Evolutionary conservation across 352 stramenopile species (phyloP).

Genomic region (Elongisporangium anandrum): DNA sequence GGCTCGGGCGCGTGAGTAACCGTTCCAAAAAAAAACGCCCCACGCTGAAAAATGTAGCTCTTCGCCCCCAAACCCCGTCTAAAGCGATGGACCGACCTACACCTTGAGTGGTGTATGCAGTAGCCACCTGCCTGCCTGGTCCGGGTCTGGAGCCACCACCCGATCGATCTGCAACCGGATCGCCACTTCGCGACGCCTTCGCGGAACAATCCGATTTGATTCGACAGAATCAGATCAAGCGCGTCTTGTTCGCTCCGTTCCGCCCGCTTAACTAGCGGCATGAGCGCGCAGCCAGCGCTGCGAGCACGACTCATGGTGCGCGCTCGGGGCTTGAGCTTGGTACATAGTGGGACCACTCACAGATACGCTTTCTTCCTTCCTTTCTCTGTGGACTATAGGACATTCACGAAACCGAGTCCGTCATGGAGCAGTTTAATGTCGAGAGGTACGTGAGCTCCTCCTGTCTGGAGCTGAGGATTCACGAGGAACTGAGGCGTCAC

Average conservation of each 20-base stretch:
- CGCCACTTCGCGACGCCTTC: neutral
- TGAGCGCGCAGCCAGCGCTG: neutral
- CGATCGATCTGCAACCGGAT: neutral
- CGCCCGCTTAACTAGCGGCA: neutral
- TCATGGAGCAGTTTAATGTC: neutral
- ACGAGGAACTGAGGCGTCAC: neutral
- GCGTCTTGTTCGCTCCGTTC: neutral
- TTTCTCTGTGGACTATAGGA: neutral
- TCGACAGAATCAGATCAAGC: neutral
- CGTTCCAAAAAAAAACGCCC: neutral
- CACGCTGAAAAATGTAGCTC: neutral
- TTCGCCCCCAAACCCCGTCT: neutral
- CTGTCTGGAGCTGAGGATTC: neutral
- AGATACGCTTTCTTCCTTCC: neutral
- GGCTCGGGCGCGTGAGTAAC: neutral
- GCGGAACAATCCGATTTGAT: neutral
- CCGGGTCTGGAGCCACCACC: neutral
- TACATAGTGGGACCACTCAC: neutral
- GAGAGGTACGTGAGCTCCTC: neutral
- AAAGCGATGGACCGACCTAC: neutral
- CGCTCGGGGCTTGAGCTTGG: neutral
- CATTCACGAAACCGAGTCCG: neutral
- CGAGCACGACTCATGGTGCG: neutral
- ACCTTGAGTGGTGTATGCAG: neutral
- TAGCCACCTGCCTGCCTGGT: too few species aligned